Evolutionary conservation across 2,329 filamentous ascomycete genomes (phyloP).

Genomic region (Phialophora chinensis): DNA sequence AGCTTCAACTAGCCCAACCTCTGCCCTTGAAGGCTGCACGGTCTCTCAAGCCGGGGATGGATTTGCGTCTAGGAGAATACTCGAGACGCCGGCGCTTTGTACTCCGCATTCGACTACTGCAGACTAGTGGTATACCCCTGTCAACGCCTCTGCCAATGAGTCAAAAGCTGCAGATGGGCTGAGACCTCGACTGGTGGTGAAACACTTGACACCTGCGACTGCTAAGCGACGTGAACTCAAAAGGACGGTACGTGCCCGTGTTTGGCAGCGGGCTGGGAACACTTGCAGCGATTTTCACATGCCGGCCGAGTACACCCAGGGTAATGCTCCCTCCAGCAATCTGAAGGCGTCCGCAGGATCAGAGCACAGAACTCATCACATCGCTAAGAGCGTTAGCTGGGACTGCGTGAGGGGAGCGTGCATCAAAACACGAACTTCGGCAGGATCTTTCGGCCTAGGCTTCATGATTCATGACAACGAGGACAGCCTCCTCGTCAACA

Average conservation of each 20-base stretch:
- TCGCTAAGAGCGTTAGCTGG: not conserved
- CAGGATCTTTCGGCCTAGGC: not conserved
- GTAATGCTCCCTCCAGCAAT: not conserved
- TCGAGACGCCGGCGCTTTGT: conserved; percentile 1
- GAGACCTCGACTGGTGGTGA: conserved; percentile 12
- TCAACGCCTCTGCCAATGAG: conserved; percentile 8
- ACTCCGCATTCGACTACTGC: conserved; percentile 15
- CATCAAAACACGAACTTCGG: not conserved
- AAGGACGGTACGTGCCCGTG: not conserved
- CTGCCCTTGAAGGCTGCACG: not conserved
- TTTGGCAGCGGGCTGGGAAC: not conserved
- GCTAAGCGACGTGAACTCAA: not conserved
- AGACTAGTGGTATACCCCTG: conserved; percentile 17
- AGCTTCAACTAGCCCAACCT: not conserved
- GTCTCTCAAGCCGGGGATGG: conserved; percentile 11
- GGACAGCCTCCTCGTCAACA: not conserved
- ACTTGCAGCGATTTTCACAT: conserved; percentile 1
- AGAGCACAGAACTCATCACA: conserved; percentile 1
- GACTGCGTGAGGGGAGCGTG: not conserved
- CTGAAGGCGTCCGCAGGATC: not conserved
- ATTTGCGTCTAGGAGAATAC: conserved; percentile 8
- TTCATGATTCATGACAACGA: not conserved
- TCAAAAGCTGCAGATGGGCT: conserved; percentile 3
- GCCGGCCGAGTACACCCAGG: not conserved
- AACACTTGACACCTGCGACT: conserved; percentile 6